Evolutionary conservation across 2,329 filamentous ascomycete genomes (phyloP).

Genomic region (Fusarium azukiicola): DNA sequence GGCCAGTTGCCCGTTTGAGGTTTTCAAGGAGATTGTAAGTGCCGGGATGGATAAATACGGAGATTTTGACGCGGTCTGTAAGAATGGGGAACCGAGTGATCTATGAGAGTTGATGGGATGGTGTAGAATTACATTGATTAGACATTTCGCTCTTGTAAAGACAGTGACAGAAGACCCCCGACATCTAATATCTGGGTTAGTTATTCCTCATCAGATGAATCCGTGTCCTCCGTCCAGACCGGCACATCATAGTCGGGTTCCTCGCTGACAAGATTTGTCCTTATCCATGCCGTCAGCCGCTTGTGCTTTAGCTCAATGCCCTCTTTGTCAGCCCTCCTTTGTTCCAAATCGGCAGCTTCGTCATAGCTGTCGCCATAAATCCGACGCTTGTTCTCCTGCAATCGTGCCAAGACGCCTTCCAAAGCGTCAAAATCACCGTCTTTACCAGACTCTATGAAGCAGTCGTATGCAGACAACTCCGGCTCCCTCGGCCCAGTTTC

Average conservation of each 20-base stretch:
- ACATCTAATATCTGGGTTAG: too few relatives aligned
- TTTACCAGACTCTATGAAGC: neutral
- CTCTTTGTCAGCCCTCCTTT: neutral
- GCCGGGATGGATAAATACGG: constrained; percentile 48
- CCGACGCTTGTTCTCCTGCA: neutral
- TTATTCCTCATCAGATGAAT: too few relatives aligned
- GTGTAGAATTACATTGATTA: too few relatives aligned
- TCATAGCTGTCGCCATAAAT: neutral
- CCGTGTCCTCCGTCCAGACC: too few relatives aligned
- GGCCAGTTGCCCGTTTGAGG: constrained; percentile 47
- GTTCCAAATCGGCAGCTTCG: neutral
- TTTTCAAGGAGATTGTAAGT: constrained; percentile 46
- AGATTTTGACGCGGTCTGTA: constrained; percentile 48
- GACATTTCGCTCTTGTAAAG: too few relatives aligned
- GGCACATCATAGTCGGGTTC: neutral
- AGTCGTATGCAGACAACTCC: neutral
- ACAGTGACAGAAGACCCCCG: too few relatives aligned
- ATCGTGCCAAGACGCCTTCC: neutral
- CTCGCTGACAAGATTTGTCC: neutral
- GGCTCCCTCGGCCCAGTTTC: neutral
- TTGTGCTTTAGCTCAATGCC: neutral
- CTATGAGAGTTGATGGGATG: constrained; percentile 18
- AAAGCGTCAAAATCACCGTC: neutral
- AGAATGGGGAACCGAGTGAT: constrained; percentile 44
- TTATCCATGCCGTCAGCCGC: neutral